These are phyloP conservation scores for Eimeria sp. DNA, from an alignment of 169 alveolate genomes.

Conservation along the genomic window DNA sequence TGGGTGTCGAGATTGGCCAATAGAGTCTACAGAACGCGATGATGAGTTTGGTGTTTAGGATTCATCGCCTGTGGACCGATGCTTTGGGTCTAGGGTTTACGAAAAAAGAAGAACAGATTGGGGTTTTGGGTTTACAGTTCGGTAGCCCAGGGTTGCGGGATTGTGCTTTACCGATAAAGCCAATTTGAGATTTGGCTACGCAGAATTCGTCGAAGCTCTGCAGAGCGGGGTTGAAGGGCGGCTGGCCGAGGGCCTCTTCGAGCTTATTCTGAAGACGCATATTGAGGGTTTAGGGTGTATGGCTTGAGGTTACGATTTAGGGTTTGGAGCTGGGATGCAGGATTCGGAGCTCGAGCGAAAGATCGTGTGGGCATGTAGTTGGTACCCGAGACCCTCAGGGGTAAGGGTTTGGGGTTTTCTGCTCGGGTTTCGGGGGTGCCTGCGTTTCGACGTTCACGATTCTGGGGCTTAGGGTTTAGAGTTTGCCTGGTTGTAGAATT, in stretches of 20 bases:
- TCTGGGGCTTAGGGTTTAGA: background rate
- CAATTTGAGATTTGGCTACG: slow-evolving; percentile 80
- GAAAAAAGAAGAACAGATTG: background rate
- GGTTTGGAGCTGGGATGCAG: background rate
- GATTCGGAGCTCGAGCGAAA: background rate
- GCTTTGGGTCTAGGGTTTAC: background rate
- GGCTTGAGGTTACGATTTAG: background rate
- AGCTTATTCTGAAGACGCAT: slow-evolving; percentile 27
- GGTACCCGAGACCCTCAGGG: background rate
- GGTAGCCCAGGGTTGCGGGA: background rate
- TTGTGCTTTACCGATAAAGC: slow-evolving; percentile 39
- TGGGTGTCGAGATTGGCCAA: background rate
- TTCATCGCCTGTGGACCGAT: too few species aligned
- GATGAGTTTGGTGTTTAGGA: background rate
- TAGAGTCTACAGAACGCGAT: background rate
- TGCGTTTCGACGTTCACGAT: background rate
- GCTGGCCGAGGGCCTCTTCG: slow-evolving; percentile 48
- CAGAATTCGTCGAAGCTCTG: slow-evolving; percentile 65
- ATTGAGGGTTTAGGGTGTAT: background rate
- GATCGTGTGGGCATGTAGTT: background rate
- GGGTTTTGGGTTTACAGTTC: background rate
- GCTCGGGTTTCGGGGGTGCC: too few species aligned
- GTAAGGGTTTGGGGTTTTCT: background rate
- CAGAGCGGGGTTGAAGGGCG: slow-evolving; percentile 70
- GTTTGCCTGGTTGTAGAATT: slow-evolving; percentile 73